Conservation (phyloP, 2,329 filamentous ascomycete genomes). For the Chlorencoelia australis region DNA sequence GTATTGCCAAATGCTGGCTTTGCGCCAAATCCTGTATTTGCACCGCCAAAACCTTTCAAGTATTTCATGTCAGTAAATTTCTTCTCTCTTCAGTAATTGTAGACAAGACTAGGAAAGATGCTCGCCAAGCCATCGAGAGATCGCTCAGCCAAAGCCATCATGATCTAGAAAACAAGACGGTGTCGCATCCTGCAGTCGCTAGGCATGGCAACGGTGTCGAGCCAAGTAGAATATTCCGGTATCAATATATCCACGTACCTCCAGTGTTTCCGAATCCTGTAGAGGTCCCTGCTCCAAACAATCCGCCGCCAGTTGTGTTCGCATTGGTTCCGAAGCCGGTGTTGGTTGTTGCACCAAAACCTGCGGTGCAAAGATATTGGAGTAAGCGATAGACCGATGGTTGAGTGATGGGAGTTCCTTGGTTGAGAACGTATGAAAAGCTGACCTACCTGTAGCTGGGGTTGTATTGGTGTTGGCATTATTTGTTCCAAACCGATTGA, state of each 20-base stretch:
- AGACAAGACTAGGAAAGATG: too few species aligned
- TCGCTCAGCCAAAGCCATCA: not conserved
- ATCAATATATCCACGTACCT: constrained; percentile 29
- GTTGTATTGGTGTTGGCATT: constrained; percentile 17
- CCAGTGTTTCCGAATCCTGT: constrained; percentile 28
- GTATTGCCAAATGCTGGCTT: constrained; percentile 39
- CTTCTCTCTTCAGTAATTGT: too few species aligned
- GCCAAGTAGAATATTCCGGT: constrained; percentile 15
- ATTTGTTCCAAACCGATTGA: constrained; percentile 42
- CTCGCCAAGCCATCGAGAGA: not conserved
- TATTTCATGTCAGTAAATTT: constrained; percentile 14
- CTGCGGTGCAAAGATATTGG: constrained; percentile 25
- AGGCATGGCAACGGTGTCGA: constrained; percentile 10
- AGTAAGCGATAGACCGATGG: constrained; percentile 27
- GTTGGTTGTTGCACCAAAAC: constrained; percentile 33
- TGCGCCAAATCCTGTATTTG: constrained; percentile 25
- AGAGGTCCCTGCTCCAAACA: constrained; percentile 31
- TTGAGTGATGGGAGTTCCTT: constrained; percentile 6
- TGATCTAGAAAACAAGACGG: not conserved
- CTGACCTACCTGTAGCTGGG: constrained; percentile 29
- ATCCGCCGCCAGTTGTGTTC: constrained; percentile 28
- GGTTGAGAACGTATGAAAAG: constrained; percentile 8
- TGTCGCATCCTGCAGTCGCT: not conserved
- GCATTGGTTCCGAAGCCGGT: constrained; percentile 31
- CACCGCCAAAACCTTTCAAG: constrained; percentile 35